A percentile compares a stretch with the other conserved stretches of the same genome.
Evolutionary conservation across 1,284 basidiomycete species (phyloP).

Genomic region (Moesziomyces globuligerus): DNA sequence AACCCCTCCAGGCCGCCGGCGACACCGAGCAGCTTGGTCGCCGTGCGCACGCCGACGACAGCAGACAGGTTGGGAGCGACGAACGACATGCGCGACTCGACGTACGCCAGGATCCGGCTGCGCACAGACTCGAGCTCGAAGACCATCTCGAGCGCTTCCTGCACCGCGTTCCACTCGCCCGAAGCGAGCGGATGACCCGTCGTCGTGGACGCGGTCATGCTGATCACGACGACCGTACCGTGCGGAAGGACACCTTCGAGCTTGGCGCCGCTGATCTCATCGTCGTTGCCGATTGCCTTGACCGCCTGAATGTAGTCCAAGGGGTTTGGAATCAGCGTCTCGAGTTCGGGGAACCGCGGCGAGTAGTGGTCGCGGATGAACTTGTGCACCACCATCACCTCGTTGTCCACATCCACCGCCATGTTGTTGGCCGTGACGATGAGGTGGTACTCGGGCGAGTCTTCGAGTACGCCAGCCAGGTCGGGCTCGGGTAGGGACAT

Average conservation of each 20-base stretch:
- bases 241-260: constrained; percentile 83
- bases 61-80: constrained; percentile 97
- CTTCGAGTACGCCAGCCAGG: constrained; percentile 80
- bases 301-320: constrained; percentile 93
- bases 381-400: constrained; percentile 97
- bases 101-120: constrained; percentile 93
- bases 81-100: constrained; percentile 97
- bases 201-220: constrained; percentile 87
- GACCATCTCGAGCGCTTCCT: constrained; percentile 86
- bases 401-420: constrained; percentile 97
- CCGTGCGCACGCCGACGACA: constrained; percentile 97
- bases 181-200: constrained; percentile 79
- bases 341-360: constrained; percentile 94
- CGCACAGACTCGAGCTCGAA: constrained; percentile 86
- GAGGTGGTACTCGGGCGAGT: constrained; percentile 94
- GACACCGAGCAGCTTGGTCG: constrained; percentile 95
- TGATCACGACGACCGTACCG: constrained; percentile 95
- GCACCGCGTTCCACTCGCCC: constrained; percentile 81
- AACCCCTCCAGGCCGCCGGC: constrained; percentile 91
- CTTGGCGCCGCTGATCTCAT: constrained; percentile 80
- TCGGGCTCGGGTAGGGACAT: constrained; percentile 79
- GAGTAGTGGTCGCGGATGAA: constrained; percentile 99
- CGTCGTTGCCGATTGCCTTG: constrained; percentile 82
- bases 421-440: constrained; percentile 98
- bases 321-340: constrained; percentile 90